Percentiles rank a stretch among this genome's conserved stretches.
Conservation (phyloP, 805 yeast species). For the Myxozyma neglecta region DNA sequence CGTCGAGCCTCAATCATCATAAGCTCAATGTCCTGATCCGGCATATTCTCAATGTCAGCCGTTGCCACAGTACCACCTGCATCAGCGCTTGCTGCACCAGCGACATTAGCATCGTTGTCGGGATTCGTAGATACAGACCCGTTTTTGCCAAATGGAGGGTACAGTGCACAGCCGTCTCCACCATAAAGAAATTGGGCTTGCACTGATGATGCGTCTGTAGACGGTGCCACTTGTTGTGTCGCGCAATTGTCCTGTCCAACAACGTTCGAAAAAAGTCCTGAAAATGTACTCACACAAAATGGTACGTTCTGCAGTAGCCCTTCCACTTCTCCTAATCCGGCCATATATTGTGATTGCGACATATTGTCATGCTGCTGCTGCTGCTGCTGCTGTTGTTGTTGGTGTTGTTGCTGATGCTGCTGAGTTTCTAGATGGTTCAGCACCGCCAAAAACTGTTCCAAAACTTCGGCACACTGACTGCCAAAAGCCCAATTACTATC, state of each 20-base stretch:
- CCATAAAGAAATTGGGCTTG: too few relatives aligned
- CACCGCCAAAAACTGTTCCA: constrained; percentile 1
- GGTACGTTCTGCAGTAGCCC: neutral
- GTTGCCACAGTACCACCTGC: neutral
- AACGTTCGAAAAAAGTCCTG: neutral
- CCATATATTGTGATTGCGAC: too few relatives aligned
- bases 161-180: too few relatives aligned
- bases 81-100: neutral
- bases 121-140: too few relatives aligned
- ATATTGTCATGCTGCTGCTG: neutral
- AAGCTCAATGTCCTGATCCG: neutral
- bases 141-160: too few relatives aligned
- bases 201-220: too few relatives aligned
- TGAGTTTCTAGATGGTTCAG: constrained; percentile 2
- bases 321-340: neutral
- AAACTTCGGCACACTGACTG: constrained; percentile 17
- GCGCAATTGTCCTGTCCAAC: too few relatives aligned
- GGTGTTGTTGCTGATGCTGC: neutral
- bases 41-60: neutral
- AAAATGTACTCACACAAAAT: constrained; percentile 3
- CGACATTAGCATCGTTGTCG: too few relatives aligned
- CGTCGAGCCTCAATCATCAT: constrained; percentile 16
- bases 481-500: constrained; percentile 20
- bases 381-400: constrained; percentile 3
- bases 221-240: too few relatives aligned